Base-by-base conservation (phyloP, 805 yeast genomes). In the Pichia occidentalis region DNA sequence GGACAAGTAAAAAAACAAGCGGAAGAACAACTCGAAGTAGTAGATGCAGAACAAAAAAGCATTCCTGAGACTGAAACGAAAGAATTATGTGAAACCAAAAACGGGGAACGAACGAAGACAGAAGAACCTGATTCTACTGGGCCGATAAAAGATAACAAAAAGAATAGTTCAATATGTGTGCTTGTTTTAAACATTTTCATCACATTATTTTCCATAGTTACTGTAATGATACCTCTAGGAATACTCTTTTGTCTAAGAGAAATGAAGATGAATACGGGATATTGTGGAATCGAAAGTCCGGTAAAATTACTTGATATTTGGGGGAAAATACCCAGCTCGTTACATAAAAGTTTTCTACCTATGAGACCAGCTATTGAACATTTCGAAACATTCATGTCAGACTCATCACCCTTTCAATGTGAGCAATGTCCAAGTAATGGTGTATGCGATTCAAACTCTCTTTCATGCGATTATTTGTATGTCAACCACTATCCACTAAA, bases 351-450 rank as follows among this genome's bases (percentile, higher is more conserved):
- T 1, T 22, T 39, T 12, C 44, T 43, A 1, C 28, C 24, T 1
- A 5, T 46, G 1, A 31, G 44, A n/a, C 51, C 58, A 0, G 50
- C 56, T 32, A 42, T 74, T 20, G 47, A 56, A 4, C 34, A 48
- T 8, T 25, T 68, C 8, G 84, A 81, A 28, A 49, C 57, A 0
- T 51, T 59, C 28, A 54, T 70, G 34, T 69, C 70, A 34, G 94
- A 95, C 3, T 31, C 48, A 1, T 12, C 24, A 6, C 25, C 26
- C 18, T 34, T 45, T n/a, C 32, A 37, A 19, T 90, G 98, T 61
- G 61, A 72, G 4, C 73, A 73, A 19, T 90, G 97, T 54, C 97
- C 97, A 2, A 71, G 68, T 4, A 79, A 88, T 60, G 92, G 88
- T 0, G 65, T 73, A 26, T 90, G 97, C 60, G 75, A 69, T 46